Conservation (phyloP, 495 filamentous ascomycete species). For the Wilcoxina mikolae region DNA sequence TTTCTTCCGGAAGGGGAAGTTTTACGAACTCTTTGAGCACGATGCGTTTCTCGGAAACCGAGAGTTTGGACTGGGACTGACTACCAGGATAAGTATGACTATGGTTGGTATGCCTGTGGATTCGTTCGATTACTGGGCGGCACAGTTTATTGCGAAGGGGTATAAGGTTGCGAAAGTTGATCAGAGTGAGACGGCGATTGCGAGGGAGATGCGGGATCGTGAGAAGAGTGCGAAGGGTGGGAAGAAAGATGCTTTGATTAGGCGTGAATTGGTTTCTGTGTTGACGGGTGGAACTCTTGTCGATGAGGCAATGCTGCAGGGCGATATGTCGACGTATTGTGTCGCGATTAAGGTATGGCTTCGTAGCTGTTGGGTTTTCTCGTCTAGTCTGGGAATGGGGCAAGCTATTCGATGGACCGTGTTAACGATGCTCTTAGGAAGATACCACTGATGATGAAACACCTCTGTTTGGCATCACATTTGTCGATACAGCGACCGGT, state of each 20-base stretch:
- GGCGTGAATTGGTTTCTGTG: conserved; percentile 76
- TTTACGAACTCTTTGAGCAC: conserved; percentile 97
- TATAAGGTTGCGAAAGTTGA: conserved; percentile 90
- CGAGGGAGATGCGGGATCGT: conserved; percentile 97
- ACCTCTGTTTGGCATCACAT: conserved; percentile 79
- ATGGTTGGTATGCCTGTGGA: conserved; percentile 89
- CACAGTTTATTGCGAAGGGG: conserved; percentile 27
- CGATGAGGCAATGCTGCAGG: conserved; percentile 90
- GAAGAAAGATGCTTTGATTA: conserved; percentile 81
- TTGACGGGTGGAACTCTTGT: conserved; percentile 86
- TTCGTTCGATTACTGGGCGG: conserved; percentile 57
- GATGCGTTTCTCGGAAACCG: conserved; percentile 92
- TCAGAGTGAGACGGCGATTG: conserved; percentile 89
- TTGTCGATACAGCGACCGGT: conserved; percentile 91
- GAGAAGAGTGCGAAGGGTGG: conserved; percentile 46
- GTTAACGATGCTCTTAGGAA: conserved; percentile 6
- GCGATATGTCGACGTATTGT: conserved; percentile 95
- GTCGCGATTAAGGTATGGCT: conserved; percentile 66
- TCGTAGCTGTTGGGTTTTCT: background rate
- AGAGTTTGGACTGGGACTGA: conserved; percentile 92
- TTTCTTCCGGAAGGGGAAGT: conserved; percentile 99
- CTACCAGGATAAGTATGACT: conserved; percentile 97
- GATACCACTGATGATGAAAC: conserved; percentile 64
- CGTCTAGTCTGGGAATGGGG: no score
- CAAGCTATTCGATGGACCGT: background rate